These are phyloP conservation scores for Russula sp. DNA, from an alignment of 768 basidiomycete genomes.

Conservation along the genomic window DNA sequence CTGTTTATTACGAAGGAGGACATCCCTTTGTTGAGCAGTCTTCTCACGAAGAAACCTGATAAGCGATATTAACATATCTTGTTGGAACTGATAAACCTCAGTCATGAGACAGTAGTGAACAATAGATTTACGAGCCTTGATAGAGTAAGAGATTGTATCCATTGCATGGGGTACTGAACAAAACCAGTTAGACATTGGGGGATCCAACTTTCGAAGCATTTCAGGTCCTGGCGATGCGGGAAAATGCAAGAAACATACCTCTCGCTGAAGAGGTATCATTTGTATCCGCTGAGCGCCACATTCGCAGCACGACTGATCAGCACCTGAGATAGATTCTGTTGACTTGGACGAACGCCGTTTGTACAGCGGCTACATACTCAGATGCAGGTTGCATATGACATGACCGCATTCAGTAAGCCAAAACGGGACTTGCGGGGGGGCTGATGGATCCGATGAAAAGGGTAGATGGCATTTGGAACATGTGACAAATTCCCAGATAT, in stretches of 20 bases:
- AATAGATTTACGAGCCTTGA: slow-evolving; percentile 48
- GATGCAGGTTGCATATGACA: slow-evolving; percentile 79
- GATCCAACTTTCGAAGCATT: slow-evolving; percentile 54
- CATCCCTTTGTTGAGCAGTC: slow-evolving; percentile 51
- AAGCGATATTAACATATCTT: slow-evolving; percentile 67
- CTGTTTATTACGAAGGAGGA: slow-evolving; percentile 52
- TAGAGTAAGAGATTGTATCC: slow-evolving; percentile 62
- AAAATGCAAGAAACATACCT: slow-evolving; percentile 45
- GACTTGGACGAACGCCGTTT: slow-evolving; percentile 1
- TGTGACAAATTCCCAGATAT: slow-evolving; percentile 39
- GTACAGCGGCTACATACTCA: slow-evolving; percentile 50
- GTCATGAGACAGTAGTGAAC: not conserved
- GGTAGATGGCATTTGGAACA: slow-evolving; percentile 70
- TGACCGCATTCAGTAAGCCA: slow-evolving; percentile 91
- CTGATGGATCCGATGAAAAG: slow-evolving; percentile 51
- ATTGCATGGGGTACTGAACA: slow-evolving; percentile 56
- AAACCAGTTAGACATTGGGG: slow-evolving; percentile 84
- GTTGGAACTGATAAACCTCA: slow-evolving; percentile 60
- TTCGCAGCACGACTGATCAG: slow-evolving; percentile 70
- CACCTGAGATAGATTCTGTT: slow-evolving; percentile 43
- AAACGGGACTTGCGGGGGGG: slow-evolving; percentile 62
- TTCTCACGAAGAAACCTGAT: slow-evolving; percentile 61
- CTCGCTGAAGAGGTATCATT: slow-evolving; percentile 66
- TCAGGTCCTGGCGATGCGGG: not conserved
- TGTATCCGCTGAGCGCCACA: slow-evolving; percentile 65